phyloP scores from a whole-genome alignment of 345 rosid species.

The Populus euphratica region DNA sequence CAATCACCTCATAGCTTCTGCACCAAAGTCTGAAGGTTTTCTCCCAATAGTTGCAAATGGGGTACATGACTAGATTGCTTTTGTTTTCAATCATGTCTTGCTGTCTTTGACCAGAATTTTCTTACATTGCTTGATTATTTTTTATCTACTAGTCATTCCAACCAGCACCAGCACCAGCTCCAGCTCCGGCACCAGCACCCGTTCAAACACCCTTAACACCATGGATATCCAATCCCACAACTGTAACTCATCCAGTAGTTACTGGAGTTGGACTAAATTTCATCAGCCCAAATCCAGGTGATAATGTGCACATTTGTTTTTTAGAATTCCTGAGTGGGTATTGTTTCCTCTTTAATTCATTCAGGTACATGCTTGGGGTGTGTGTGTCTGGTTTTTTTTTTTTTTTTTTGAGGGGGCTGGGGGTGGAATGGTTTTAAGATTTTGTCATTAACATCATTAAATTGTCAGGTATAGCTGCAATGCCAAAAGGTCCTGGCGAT shows the following conservation, averaged over 20 bases:
- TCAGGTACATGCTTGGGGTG: not conserved
- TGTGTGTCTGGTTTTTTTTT: no score
- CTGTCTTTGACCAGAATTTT: not conserved
- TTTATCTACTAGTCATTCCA: constrained; percentile 19
- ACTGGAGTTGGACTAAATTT: constrained; percentile 21
- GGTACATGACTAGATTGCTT: constrained; percentile 15
- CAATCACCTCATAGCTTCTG: constrained; percentile 21
- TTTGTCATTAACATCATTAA: not conserved
- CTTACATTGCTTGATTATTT: not conserved
- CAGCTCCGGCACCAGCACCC: constrained; percentile 6
- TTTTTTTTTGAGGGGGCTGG: no score
- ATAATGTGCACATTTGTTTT: not conserved
- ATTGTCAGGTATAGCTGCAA: constrained; percentile 20
- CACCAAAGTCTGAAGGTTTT: constrained; percentile 30
- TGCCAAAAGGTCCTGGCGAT: constrained; percentile 24
- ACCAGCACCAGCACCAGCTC: constrained; percentile 12
- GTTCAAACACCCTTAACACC: constrained; percentile 25
- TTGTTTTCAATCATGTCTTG: not conserved
- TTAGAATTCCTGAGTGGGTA: not conserved
- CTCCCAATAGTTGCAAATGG: constrained; percentile 24
- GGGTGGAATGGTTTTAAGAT: not conserved
- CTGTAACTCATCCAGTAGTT: constrained; percentile 16
- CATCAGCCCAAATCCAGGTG: constrained; percentile 22
- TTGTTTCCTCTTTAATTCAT: not conserved
- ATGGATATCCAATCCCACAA: constrained; percentile 28